Conservation (phyloP, 75 land plant genomes). For the Picea glauca region DNA sequence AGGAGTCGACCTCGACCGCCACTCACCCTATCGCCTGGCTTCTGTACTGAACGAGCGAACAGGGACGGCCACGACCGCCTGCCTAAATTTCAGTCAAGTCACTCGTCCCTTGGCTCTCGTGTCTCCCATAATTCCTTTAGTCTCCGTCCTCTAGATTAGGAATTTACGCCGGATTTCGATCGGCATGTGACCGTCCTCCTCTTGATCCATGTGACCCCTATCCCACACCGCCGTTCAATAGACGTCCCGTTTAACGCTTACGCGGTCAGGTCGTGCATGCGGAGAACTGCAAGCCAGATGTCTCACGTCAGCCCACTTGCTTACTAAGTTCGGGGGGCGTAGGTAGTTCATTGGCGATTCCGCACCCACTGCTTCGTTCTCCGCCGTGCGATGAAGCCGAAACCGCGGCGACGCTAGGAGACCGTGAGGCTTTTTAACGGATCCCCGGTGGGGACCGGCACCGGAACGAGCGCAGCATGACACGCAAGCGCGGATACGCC, state of each 20-base stretch:
- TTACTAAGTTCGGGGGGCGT: not conserved
- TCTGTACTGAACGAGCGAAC: too few species aligned
- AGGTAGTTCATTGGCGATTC: not conserved
- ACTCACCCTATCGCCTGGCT: not conserved
- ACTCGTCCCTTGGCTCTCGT: too few species aligned
- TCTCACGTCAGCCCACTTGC: not conserved
- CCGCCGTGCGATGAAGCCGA: too few species aligned
- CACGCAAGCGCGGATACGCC: not conserved
- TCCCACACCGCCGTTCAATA: not conserved
- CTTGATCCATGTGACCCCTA: not conserved
- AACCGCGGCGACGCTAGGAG: too few species aligned
- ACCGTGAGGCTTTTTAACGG: too few species aligned
- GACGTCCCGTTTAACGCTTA: not conserved
- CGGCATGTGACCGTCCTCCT: not conserved
- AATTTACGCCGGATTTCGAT: too few species aligned
- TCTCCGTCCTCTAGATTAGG: too few species aligned
- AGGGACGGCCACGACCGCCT: too few species aligned
- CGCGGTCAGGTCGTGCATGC: conserved; percentile 5
- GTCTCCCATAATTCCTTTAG: too few species aligned
- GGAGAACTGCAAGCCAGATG: not conserved
- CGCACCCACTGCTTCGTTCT: too few species aligned
- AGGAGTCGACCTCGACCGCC: not conserved
- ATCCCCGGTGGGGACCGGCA: too few species aligned
- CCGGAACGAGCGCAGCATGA: not conserved
- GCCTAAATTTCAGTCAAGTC: not conserved